Evolutionary conservation across 805 yeast genomes (phyloP).

Genomic region (Ogataea zsoltii): DNA sequence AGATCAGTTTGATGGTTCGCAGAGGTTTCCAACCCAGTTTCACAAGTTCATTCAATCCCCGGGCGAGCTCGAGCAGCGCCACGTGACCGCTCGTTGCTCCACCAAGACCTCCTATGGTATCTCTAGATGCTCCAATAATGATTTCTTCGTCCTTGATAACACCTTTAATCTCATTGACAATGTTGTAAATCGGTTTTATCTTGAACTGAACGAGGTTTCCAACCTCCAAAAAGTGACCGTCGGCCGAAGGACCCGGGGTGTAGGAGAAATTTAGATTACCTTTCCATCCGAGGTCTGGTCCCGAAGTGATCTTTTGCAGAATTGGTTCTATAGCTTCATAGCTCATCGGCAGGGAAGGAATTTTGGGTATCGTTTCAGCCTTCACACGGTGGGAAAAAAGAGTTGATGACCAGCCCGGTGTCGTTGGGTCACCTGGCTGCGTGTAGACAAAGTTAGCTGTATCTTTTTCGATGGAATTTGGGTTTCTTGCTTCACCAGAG

Average conservation of each 20-base stretch:
- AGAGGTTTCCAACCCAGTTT: conserved; percentile 47
- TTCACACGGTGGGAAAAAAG: conserved; percentile 39
- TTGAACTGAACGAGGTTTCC: conserved; percentile 43
- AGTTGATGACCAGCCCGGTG: conserved; percentile 69
- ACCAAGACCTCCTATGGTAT: conserved; percentile 51
- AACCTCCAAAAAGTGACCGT: conserved; percentile 35
- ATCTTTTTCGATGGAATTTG: conserved; percentile 60
- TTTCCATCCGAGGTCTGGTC: conserved; percentile 37
- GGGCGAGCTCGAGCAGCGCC: conserved; percentile 50
- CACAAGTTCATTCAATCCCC: conserved; percentile 47
- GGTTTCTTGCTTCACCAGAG: conserved; percentile 64
- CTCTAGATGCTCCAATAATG: conserved; percentile 57
- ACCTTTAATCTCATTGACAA: conserved; percentile 58
- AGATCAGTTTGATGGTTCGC: conserved; percentile 39
- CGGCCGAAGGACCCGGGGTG: conserved; percentile 46
- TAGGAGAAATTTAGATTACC: conserved; percentile 48
- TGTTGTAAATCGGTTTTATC: conserved; percentile 47
- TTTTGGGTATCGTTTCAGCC: conserved; percentile 47
- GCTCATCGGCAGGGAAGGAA: conserved; percentile 56
- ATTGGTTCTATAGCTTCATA: conserved; percentile 44
- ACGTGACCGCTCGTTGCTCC: conserved; percentile 53
- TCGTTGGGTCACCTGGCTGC: conserved; percentile 76
- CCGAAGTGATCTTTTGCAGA: conserved; percentile 40
- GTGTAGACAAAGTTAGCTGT: conserved; percentile 58
- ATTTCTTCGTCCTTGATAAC: conserved; percentile 52